phyloP scores from a whole-genome alignment of 345 rosid species.

The Balakata baccata region DNA sequence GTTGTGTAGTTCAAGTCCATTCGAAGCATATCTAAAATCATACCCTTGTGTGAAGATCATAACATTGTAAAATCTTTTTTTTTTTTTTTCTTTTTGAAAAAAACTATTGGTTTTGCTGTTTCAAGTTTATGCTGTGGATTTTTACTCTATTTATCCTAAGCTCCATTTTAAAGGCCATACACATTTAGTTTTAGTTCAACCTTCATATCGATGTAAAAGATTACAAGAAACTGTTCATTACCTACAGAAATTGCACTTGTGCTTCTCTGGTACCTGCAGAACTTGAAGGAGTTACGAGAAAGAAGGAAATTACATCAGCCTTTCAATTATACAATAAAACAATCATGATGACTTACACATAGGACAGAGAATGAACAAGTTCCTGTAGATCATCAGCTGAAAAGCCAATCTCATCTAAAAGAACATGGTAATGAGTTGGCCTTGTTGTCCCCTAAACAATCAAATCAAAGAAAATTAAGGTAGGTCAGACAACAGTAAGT shows the following conservation, averaged over 20 bases:
- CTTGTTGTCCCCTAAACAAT: conserved; percentile 24
- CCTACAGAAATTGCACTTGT: conserved; percentile 27
- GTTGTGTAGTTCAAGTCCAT: not conserved
- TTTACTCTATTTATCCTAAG: too few species aligned
- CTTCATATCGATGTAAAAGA: not conserved
- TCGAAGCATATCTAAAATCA: too few species aligned
- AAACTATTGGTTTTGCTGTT: too few species aligned
- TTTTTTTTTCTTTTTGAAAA: too few species aligned
- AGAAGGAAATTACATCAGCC: not conserved
- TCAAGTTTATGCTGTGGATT: too few species aligned
- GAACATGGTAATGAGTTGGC: conserved; percentile 33
- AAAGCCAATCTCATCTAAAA: conserved; percentile 29
- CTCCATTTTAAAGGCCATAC: not conserved
- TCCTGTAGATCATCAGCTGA: conserved; percentile 29
- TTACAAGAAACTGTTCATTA: conserved; percentile 1
- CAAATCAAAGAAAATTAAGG: too few species aligned
- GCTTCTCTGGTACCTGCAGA: conserved; percentile 30
- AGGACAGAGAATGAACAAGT: conserved; percentile 28
- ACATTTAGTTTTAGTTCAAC: not conserved
- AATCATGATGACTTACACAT: conserved; percentile 18
- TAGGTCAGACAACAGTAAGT: too few species aligned
- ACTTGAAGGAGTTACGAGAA: not conserved
- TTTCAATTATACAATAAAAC: not conserved
- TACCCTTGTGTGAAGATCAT: too few species aligned
- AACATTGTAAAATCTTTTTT: too few species aligned